phyloP scores from a whole-genome alignment of 1,139 yeast species.

The Hansenula sp. region DNA sequence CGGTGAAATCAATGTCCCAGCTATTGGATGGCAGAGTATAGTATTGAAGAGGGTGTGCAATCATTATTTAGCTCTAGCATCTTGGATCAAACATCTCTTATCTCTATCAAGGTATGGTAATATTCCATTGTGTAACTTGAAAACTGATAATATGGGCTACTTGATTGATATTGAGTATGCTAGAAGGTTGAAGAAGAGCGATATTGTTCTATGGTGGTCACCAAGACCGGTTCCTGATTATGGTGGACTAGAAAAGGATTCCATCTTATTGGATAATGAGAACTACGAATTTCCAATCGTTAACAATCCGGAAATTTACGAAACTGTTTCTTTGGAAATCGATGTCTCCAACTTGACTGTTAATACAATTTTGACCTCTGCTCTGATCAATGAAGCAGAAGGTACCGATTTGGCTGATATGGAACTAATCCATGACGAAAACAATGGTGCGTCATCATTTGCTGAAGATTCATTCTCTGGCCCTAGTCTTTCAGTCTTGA shows the following conservation, averaged over 20 bases:
- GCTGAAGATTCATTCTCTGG: slow-evolving; percentile 80
- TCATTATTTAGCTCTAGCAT: slow-evolving; percentile 70
- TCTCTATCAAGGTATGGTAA: slow-evolving; percentile 68
- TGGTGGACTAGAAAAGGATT: slow-evolving; percentile 79
- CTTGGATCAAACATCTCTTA: slow-evolving; percentile 69
- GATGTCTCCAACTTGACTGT: slow-evolving; percentile 76
- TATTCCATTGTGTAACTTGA: slow-evolving; percentile 83
- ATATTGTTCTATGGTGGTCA: slow-evolving; percentile 93
- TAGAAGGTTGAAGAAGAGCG: slow-evolving; percentile 59
- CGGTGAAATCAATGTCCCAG: slow-evolving; percentile 58
- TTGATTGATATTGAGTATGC: slow-evolving; percentile 87
- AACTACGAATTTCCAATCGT: slow-evolving; percentile 67
- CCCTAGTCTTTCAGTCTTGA: slow-evolving; percentile 66
- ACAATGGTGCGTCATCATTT: slow-evolving; percentile 49
- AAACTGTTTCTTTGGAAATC: slow-evolving; percentile 75
- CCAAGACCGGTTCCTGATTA: slow-evolving; percentile 75
- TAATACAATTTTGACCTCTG: slow-evolving; percentile 81
- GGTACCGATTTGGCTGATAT: slow-evolving; percentile 76
- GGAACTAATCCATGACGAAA: slow-evolving; percentile 33
- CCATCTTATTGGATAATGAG: slow-evolving; percentile 41
- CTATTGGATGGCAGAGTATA: slow-evolving; percentile 82
- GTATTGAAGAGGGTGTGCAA: slow-evolving; percentile 66
- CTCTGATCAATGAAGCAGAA: slow-evolving; percentile 84
- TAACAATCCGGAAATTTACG: slow-evolving; percentile 78
- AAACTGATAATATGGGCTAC: slow-evolving; percentile 70